Conservation (phyloP, 306 rosid species). For the Lupinus albus region DNA sequence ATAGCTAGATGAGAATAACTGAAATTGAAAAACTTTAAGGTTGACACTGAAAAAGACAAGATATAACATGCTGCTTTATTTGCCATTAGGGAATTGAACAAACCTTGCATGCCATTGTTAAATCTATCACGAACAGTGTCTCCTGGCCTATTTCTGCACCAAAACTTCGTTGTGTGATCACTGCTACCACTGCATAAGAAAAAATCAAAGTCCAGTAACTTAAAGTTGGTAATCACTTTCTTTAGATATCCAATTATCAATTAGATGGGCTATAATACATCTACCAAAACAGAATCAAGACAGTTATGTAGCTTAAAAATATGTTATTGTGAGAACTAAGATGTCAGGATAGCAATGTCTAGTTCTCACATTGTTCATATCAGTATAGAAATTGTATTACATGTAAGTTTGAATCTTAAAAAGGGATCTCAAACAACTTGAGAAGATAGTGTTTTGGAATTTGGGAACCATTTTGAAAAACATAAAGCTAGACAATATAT, state of each 20-base stretch:
- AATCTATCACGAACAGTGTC: slow-evolving; percentile 84
- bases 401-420: slow-evolving; percentile 3
- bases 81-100: slow-evolving; percentile 26
- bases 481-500: slow-evolving; percentile 19
- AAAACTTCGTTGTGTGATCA: slow-evolving; percentile 95
- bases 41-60: neutral
- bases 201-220: slow-evolving; percentile 28
- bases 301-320: neutral
- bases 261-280: slow-evolving; percentile 5
- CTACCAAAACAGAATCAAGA: neutral
- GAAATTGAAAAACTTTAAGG: too few relatives aligned
- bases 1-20: too few relatives aligned
- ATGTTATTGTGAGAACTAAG: neutral
- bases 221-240: slow-evolving; percentile 22
- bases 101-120: slow-evolving; percentile 72
- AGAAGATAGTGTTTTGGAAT: slow-evolving; percentile 4
- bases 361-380: neutral
- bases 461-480: slow-evolving; percentile 9
- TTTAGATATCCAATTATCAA: slow-evolving; percentile 19
- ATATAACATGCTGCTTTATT: neutral
- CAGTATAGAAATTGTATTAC: neutral
- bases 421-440: slow-evolving; percentile 6
- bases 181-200: slow-evolving; percentile 91
- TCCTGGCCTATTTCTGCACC: slow-evolving; percentile 99
- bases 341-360: slow-evolving; percentile 7